Evolutionary conservation across 257 asterid species (phyloP), one percentile per base, ranked within the genome.

Genomic region (Petunia secreta): DNA sequence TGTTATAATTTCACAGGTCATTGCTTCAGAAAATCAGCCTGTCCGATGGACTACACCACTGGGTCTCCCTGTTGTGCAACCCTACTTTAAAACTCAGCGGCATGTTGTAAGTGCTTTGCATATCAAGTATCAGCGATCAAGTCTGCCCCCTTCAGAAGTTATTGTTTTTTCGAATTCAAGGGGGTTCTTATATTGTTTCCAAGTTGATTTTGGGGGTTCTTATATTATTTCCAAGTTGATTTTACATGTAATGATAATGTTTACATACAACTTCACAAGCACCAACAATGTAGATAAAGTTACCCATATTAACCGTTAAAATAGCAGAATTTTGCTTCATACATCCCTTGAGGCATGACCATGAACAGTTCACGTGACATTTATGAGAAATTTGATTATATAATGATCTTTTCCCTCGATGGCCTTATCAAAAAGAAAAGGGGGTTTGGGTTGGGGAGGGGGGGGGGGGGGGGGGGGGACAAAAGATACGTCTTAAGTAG

Each of bases 31-130:
- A 89, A 90, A 93, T 87, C 85, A 93, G 65, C 93, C 98, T 15
- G 97, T 95, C 69, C 80, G 91, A 25, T 95, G 98, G 98, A 91
- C 95, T 60, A 95, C 98, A 43, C 98, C 98, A n/a, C 91, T 95
- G 73, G 98, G 98, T 78, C 97, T 93, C 85, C 98, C 98, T 43
- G 97, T 95, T n/a, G 90, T 95, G 82, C 98, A 95, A 81, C 98
- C 98, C 1, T 95, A 95, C 86, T 95, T 91, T 50, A 93, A 93
- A 90, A 82, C 88, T 82, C 89, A 88, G 84, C 94, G 97, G 48
- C 94, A 88, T 78, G 90, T 89, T 48, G 98, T 93, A 87, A 91
- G 97, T 91, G 52, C 74, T 83, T 54, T 55, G 63, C 44, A 7
- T 75, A 11, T 41, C 14, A 36, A 75, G 44, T 5, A 16, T 14